phyloP scores from a whole-genome alignment of 768 basidiomycete species.

The Cyclocybe aegerita region DNA sequence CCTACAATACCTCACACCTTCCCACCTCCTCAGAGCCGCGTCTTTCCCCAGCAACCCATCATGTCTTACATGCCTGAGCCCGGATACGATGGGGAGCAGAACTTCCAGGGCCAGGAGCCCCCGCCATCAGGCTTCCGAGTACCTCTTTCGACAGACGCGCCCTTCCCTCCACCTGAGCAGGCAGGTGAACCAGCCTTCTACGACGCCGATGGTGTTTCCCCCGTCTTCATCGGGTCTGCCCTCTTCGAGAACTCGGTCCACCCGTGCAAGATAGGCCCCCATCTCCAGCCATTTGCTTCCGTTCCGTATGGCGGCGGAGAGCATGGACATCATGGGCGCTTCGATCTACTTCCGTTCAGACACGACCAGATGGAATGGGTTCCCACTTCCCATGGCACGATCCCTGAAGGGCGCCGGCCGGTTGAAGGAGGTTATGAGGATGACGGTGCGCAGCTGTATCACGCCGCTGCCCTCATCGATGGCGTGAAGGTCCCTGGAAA shows the following conservation, averaged over 20 bases:
- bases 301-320: slow-evolving; percentile 70
- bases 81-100: background rate
- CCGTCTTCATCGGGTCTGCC: slow-evolving; percentile 74
- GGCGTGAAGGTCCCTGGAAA: slow-evolving; percentile 72
- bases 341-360: slow-evolving; percentile 73
- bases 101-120: slow-evolving; percentile 19
- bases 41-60: background rate
- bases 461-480: slow-evolving; percentile 54
- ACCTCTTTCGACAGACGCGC: slow-evolving; percentile 41
- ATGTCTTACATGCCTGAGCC: background rate
- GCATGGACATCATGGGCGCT: slow-evolving; percentile 60
- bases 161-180: slow-evolving; percentile 44
- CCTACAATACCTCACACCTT: background rate
- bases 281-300: slow-evolving; percentile 47
- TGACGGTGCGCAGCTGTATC: slow-evolving; percentile 62
- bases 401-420: slow-evolving; percentile 56
- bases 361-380: slow-evolving; percentile 75
- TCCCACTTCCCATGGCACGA: slow-evolving; percentile 52
- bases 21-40: background rate
- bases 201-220: slow-evolving; percentile 57
- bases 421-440: slow-evolving; percentile 80
- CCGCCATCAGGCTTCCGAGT: slow-evolving; percentile 71
- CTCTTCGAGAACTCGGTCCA: slow-evolving; percentile 68
- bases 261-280: slow-evolving; percentile 77
- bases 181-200: slow-evolving; percentile 50